Conservation (phyloP, 116 monocot species). For the Phalaenopsis hybrid region DNA sequence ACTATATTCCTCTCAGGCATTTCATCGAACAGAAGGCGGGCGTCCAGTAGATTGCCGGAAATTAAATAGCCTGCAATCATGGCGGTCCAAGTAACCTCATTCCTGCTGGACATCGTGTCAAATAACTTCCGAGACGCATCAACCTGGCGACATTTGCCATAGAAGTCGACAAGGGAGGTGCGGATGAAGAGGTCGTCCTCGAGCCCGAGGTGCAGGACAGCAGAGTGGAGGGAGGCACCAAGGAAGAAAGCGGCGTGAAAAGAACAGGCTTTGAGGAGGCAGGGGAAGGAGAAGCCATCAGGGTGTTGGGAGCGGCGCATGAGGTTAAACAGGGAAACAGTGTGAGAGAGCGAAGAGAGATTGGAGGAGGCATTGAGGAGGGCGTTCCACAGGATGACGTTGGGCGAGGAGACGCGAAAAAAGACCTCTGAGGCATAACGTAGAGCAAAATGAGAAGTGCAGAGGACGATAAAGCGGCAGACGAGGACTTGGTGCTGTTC, state of each 20-base stretch:
- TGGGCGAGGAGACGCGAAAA: conserved; percentile 28
- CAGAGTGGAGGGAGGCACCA: conserved; percentile 40
- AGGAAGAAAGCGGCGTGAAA: neutral
- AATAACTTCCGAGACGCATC: conserved; percentile 28
- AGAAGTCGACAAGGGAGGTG: conserved; percentile 44
- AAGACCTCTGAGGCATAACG: conserved; percentile 32
- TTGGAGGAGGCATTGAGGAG: conserved; percentile 33
- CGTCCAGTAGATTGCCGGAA: conserved; percentile 21
- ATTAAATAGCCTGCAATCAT: conserved; percentile 28
- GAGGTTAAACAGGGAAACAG: conserved; percentile 25
- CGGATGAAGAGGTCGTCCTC: conserved; percentile 39
- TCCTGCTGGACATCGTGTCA: conserved; percentile 23
- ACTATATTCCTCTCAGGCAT: conserved; percentile 59
- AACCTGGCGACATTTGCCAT: conserved; percentile 26
- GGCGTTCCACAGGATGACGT: conserved; percentile 30
- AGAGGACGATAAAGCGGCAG: conserved; percentile 38
- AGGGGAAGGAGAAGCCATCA: conserved; percentile 38
- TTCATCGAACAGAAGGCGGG: conserved; percentile 43
- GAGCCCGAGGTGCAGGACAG: conserved; percentile 29
- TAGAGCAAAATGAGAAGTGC: conserved; percentile 15
- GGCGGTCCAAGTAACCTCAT: conserved; percentile 46
- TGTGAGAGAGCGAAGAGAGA: conserved; percentile 8
- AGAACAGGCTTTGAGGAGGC: conserved; percentile 35
- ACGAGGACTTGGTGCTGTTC: conserved; percentile 35
- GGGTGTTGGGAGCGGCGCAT: conserved; percentile 22